A percentile compares a stretch with the other conserved stretches of the same genome.
Evolutionary conservation across 2,329 filamentous ascomycete genomes (phyloP).

Genomic region (Talaromyces sp.): DNA sequence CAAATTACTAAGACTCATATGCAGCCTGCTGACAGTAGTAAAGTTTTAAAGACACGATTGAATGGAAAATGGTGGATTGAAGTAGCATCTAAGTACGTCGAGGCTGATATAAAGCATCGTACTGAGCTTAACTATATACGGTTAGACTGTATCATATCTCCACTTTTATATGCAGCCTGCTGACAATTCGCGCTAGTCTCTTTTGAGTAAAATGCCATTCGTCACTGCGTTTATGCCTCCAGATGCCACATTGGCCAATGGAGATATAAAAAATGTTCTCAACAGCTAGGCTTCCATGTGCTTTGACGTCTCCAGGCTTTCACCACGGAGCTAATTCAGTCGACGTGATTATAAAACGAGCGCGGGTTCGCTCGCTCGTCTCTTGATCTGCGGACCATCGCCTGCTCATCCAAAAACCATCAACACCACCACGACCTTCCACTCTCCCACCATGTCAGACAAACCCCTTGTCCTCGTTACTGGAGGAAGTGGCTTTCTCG

Average conservation of each 20-base stretch:
- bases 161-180: constrained; percentile 9
- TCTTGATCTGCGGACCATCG: background rate
- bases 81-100: background rate
- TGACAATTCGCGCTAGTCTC: background rate
- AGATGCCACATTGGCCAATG: background rate
- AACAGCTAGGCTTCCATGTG: background rate
- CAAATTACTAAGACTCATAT: background rate
- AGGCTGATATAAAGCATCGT: background rate
- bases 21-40: constrained; percentile 5
- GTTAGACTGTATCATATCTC: background rate
- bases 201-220: background rate
- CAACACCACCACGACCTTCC: background rate
- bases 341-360: background rate
- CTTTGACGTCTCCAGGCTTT: background rate
- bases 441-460: background rate
- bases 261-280: background rate
- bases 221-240: background rate
- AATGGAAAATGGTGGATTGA: background rate
- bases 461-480: constrained; percentile 9
- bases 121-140: background rate
- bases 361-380: background rate
- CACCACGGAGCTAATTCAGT: background rate
- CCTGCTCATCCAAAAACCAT: background rate
- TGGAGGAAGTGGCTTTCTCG: constrained; percentile 7
- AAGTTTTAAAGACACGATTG: background rate